A percentile compares a stretch with the other conserved stretches of the same genome.
These are phyloP conservation scores for Candida pseudoviswanathii DNA, from an alignment of 1,139 yeast genomes.

Conservation along the genomic window DNA sequence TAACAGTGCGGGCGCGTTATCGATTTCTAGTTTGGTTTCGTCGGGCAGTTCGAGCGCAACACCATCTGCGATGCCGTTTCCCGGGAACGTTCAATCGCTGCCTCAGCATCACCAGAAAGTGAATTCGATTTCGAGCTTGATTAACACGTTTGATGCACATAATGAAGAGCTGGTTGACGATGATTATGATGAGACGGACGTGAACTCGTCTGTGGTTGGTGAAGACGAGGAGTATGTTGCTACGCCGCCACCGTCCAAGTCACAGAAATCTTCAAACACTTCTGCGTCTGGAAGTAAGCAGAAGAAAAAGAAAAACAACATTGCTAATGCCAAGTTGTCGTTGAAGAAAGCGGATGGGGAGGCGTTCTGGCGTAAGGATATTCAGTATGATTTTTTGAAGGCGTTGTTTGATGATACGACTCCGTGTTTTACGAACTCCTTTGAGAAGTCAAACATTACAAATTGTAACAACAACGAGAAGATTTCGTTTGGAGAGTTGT, in stretches of 20 bases:
- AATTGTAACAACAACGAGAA: conserved; percentile 46
- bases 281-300: conserved; percentile 6
- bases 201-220: conserved; percentile 18
- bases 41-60: background rate
- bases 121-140: conserved; percentile 10
- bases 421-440: conserved; percentile 68
- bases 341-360: conserved; percentile 90
- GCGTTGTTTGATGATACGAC: conserved; percentile 64
- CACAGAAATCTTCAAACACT: background rate
- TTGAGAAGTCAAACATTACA: conserved; percentile 36
- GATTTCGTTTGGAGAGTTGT: conserved; percentile 82
- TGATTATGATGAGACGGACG: conserved; percentile 18
- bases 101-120: conserved; percentile 8
- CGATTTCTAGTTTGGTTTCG: conserved; percentile 17
- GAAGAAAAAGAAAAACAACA: conserved; percentile 15
- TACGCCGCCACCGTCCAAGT: conserved; percentile 13
- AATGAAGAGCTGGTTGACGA: conserved; percentile 15
- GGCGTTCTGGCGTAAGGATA: conserved; percentile 86
- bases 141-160: conserved; percentile 10
- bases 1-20: conserved; percentile 13
- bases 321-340: conserved; percentile 26
- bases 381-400: conserved; percentile 79
- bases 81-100: conserved; percentile 7
- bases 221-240: conserved; percentile 18
- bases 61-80: conserved; percentile 9